phyloP scores from a whole-genome alignment of 228 moss, liverwort and hornwort species.

The Sphagnum magellanicum region DNA sequence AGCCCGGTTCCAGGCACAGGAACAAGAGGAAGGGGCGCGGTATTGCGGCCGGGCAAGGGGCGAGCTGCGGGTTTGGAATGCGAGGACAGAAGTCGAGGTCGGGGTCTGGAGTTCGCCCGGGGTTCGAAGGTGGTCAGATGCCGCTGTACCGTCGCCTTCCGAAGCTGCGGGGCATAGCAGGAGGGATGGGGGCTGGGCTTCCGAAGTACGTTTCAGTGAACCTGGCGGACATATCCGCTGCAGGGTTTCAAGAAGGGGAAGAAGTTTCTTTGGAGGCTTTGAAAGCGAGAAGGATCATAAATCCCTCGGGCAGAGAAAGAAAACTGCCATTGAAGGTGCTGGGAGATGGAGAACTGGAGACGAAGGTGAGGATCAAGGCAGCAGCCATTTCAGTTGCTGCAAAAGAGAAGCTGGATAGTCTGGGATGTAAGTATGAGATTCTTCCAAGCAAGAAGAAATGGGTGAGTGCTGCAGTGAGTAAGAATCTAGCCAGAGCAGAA shows the following conservation, averaged over 20 bases:
- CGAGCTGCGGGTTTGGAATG: conserved; percentile 94
- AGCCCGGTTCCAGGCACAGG: conserved; percentile 79
- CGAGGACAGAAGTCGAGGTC: conserved; percentile 90
- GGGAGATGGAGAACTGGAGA: conserved; percentile 62
- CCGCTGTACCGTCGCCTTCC: conserved; percentile 80
- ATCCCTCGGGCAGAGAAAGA: conserved; percentile 71
- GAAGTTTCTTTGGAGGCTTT: conserved; percentile 76
- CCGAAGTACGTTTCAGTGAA: conserved; percentile 85
- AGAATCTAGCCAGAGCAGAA: conserved; percentile 58
- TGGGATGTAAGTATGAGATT: conserved; percentile 61
- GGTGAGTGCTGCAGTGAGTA: conserved; percentile 29
- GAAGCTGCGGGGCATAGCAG: conserved; percentile 83
- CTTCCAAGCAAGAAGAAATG: conserved; percentile 89
- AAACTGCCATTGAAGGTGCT: conserved; percentile 79
- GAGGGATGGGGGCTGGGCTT: conserved; percentile 91
- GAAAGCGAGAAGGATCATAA: conserved; percentile 62
- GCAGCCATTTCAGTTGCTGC: conserved; percentile 72
- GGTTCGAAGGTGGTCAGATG: conserved; percentile 92
- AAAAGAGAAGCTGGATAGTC: conserved; percentile 51
- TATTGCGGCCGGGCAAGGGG: conserved; percentile 90
- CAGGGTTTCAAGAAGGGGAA: conserved; percentile 67
- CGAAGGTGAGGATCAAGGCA: conserved; percentile 64
- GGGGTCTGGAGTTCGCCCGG: conserved; percentile 80
- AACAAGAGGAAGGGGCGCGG: conserved; percentile 94
- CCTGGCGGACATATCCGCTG: conserved; percentile 57